A percentile compares a stretch with the other conserved stretches of the same genome.
phyloP scores from a whole-genome alignment of 805 yeast genomes.

The Ogataea allantospora region DNA sequence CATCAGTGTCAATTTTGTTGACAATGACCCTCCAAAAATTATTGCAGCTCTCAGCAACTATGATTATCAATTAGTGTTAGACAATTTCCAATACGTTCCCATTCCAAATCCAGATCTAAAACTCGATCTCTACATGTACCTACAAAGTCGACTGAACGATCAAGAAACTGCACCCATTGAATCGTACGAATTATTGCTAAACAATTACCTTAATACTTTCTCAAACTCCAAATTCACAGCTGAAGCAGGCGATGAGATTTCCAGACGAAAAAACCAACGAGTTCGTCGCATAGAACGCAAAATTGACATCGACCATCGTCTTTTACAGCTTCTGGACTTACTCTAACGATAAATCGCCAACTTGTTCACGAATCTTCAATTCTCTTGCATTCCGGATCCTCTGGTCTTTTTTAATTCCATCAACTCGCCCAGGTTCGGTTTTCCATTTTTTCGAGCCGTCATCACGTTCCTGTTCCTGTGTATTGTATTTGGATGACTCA shows the following conservation, averaged over 20 bases:
- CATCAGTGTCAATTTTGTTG: constrained; percentile 1
- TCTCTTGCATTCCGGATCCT: constrained; percentile 28
- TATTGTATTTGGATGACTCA: constrained; percentile 9
- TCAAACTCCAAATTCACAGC: constrained; percentile 13
- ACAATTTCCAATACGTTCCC: constrained; percentile 15
- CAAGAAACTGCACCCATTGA: constrained; percentile 3
- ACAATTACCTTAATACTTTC: constrained; percentile 13
- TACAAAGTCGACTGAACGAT: constrained; percentile 17
- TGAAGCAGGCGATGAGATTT: background rate
- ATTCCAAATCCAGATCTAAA: constrained; percentile 7
- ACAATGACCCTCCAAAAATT: background rate
- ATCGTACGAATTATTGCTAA: constrained; percentile 6
- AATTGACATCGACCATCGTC: constrained; percentile 8
- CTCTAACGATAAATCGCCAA: constrained; percentile 23
- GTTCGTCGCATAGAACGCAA: constrained; percentile 10
- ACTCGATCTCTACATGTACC: constrained; percentile 18
- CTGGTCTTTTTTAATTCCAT: constrained; percentile 26
- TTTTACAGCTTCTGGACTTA: constrained; percentile 1
- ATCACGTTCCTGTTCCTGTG: constrained; percentile 12
- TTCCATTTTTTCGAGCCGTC: constrained; percentile 16
- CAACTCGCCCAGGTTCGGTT: constrained; percentile 17
- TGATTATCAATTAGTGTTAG: constrained; percentile 16
- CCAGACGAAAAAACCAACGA: constrained; percentile 4
- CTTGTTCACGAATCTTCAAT: constrained; percentile 21
- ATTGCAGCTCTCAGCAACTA: background rate